These are phyloP conservation scores for Elsinoe perseae DNA, from an alignment of 2,329 filamentous ascomycete species.

Conservation along the genomic window DNA sequence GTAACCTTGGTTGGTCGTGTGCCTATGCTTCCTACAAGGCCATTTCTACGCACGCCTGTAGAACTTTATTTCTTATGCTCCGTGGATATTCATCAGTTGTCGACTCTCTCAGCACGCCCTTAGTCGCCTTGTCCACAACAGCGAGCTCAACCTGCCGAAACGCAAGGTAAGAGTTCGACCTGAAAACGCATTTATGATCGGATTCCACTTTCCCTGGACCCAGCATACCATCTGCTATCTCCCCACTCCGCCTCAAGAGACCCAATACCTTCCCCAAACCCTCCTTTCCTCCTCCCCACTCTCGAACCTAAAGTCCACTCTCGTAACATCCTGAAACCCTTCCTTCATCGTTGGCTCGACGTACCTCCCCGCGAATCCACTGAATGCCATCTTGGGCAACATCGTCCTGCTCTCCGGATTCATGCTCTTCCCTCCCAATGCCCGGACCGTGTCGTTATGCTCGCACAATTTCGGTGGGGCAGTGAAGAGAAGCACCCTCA, in stretches of 20 bases:
- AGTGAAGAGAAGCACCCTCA: conserved; percentile 81
- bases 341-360: conserved; percentile 64
- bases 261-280: conserved; percentile 73
- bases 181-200: no score
- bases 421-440: conserved; percentile 46
- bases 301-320: conserved; percentile 67
- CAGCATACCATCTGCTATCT: neutral
- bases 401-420: conserved; percentile 74
- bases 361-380: conserved; percentile 64
- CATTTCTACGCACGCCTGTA: no score
- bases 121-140: no score
- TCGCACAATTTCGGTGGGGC: conserved; percentile 61
- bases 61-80: no score
- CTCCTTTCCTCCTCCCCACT: conserved; percentile 60
- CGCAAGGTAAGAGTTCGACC: no score
- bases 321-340: conserved; percentile 73
- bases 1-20: no score
- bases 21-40: no score
- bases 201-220: no score
- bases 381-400: conserved; percentile 75
- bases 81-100: no score
- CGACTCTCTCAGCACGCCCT: no score
- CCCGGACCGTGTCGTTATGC: conserved; percentile 81
- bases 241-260: conserved; percentile 24
- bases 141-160: no score